Conservation (phyloP, 306 rosid genomes). For the Nissolia schottii region DNA sequence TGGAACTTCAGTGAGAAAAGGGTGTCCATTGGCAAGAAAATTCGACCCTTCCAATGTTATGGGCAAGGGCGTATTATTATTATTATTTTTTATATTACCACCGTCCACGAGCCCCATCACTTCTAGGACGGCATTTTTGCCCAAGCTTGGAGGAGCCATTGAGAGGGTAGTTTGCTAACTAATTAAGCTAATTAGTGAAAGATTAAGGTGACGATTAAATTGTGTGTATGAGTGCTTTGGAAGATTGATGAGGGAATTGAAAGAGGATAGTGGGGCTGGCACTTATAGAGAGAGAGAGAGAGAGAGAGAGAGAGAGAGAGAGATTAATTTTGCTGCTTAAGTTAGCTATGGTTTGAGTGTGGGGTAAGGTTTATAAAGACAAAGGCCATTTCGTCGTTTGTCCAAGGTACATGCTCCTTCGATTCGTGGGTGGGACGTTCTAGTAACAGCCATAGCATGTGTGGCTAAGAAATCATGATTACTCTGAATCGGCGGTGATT, state of each 20-base stretch:
- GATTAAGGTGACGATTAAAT: background rate
- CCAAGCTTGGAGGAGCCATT: constrained; percentile 74
- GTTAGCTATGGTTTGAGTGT: background rate
- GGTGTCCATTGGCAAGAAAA: constrained; percentile 53
- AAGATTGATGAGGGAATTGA: background rate
- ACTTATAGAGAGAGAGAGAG: background rate
- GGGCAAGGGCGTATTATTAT: constrained; percentile 18
- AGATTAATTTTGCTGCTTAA: background rate
- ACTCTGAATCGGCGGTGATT: background rate
- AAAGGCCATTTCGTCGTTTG: background rate
- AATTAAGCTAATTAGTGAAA: background rate
- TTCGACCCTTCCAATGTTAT: constrained; percentile 35
- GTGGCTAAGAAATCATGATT: background rate
- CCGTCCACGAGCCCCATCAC: background rate
- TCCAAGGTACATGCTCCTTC: background rate
- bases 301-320: background rate
- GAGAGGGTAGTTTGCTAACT: background rate
- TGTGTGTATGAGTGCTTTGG: background rate
- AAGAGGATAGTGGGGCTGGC: too few species aligned
- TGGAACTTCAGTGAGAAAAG: constrained; percentile 51
- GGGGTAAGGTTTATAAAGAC: constrained; percentile 8
- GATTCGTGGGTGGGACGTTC: background rate
- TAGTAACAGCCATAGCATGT: background rate
- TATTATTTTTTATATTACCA: background rate
- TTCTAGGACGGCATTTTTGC: constrained; percentile 27